Percentiles rank a stretch among this genome's conserved stretches.
phyloP scores from a whole-genome alignment of 352 stramenopile genomes.

The Phytophthora litchii region DNA sequence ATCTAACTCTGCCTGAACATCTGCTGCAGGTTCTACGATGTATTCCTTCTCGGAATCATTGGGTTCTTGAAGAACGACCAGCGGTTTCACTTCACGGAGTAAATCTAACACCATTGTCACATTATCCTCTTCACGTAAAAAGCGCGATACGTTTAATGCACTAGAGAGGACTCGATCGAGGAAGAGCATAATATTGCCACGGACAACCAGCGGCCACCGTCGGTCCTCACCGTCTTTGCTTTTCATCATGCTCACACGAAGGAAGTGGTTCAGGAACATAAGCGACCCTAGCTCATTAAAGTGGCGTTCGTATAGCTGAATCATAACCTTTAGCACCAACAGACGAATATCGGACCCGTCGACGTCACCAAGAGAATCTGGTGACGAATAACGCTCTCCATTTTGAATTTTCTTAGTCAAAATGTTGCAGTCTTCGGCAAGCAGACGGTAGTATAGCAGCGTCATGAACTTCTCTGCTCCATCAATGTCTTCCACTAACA shows the following conservation, averaged over 20 bases:
- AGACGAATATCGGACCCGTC: slow-evolving; percentile 78
- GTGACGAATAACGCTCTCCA: slow-evolving; percentile 23
- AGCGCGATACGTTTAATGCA: slow-evolving; percentile 78
- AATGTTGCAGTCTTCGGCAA: slow-evolving; percentile 62
- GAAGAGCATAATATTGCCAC: slow-evolving; percentile 86
- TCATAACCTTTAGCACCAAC: slow-evolving; percentile 88
- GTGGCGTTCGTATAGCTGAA: slow-evolving; percentile 85
- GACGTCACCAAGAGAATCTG: slow-evolving; percentile 44
- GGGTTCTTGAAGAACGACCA: slow-evolving; percentile 68
- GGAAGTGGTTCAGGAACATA: slow-evolving; percentile 82
- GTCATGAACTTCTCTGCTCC: slow-evolving; percentile 84
- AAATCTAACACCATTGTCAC: slow-evolving; percentile 80
- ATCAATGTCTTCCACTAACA: slow-evolving; percentile 82
- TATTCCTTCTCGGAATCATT: slow-evolving; percentile 77
- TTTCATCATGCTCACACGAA: slow-evolving; percentile 82
- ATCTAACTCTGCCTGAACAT: slow-evolving; percentile 60
- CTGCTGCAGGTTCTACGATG: slow-evolving; percentile 57
- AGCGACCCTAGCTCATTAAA: slow-evolving; percentile 79
- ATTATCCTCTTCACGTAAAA: slow-evolving; percentile 76
- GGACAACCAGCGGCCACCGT: slow-evolving; percentile 74
- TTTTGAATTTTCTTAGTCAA: slow-evolving; percentile 27
- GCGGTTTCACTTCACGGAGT: slow-evolving; percentile 76
- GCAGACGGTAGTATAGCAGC: slow-evolving; percentile 84
- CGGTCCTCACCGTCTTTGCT: slow-evolving; percentile 46
- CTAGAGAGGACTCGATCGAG: slow-evolving; percentile 83